These are phyloP conservation scores for Ganoderma meredithae DNA, from an alignment of 1,284 basidiomycete species.

Conservation along the genomic window DNA sequence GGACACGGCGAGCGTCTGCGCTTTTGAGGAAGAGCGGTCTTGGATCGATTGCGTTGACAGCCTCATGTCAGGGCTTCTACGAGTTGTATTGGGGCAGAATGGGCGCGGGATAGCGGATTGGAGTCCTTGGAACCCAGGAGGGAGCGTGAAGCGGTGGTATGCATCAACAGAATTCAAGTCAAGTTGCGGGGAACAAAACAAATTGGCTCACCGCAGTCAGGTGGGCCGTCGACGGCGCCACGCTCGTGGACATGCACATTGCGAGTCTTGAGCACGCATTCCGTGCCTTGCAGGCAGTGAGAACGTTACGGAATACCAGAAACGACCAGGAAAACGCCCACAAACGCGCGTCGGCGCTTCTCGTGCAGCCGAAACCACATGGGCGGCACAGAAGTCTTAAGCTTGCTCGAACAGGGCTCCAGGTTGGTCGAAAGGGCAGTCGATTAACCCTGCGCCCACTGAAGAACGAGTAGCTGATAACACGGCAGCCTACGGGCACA, in stretches of 20 bases:
- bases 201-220: not conserved
- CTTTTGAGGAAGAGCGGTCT: not conserved
- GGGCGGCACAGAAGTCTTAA: not conserved
- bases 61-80: constrained; percentile 13
- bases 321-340: not conserved
- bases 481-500: too few relatives aligned
- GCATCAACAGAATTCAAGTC: not conserved
- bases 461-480: too few relatives aligned
- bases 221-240: not conserved
- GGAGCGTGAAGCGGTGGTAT: not conserved
- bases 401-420: too few relatives aligned
- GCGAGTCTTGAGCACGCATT: not conserved
- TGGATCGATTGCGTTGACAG: constrained; percentile 1
- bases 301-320: too few relatives aligned
- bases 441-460: too few relatives aligned
- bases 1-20: constrained; percentile 17
- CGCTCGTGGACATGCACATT: not conserved
- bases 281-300: not conserved
- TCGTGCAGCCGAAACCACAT: not conserved
- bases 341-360: not conserved
- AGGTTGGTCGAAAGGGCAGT: too few relatives aligned
- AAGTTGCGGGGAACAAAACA: not conserved
- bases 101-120: not conserved
- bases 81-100: not conserved
- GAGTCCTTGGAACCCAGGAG: not conserved